Percentiles rank a stretch among this genome's conserved stretches.
Evolutionary conservation across 2,329 filamentous ascomycete genomes (phyloP).

Genomic region (Trichoderma sp.): DNA sequence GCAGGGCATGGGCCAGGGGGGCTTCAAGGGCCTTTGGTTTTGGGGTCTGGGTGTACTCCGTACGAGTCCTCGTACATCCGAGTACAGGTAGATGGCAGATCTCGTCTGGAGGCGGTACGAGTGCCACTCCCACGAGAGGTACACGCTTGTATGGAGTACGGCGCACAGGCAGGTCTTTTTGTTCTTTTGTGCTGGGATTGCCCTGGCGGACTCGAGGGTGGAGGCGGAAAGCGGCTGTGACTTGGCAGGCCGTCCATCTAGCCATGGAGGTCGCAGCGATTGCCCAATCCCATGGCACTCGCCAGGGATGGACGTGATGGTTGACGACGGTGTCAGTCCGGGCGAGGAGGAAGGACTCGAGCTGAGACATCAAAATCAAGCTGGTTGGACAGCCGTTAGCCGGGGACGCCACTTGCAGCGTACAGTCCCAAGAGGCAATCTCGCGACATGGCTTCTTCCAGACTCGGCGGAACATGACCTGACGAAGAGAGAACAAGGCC

Average conservation of each 20-base stretch:
- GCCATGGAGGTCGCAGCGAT: conserved; percentile 5
- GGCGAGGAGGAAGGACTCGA: conserved; percentile 23
- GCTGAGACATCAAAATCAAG: conserved; percentile 24
- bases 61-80: background rate
- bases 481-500: background rate
- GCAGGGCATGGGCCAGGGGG: conserved; percentile 22
- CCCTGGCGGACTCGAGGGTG: background rate
- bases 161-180: background rate
- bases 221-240: conserved; percentile 3
- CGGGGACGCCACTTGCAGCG: conserved; percentile 14
- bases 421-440: background rate
- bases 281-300: conserved; percentile 12
- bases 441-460: conserved; percentile 12
- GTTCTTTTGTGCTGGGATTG: background rate
- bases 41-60: background rate
- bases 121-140: background rate
- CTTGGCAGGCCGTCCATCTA: background rate
- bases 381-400: conserved; percentile 21
- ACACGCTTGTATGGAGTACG: background rate
- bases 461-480: background rate
- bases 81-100: conserved; percentile 20
- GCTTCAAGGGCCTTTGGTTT: background rate
- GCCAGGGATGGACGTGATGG: background rate
- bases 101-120: background rate
- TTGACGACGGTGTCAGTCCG: background rate